These are phyloP conservation scores for Stromatinia cepivora DNA, from an alignment of 2,329 filamentous ascomycete species.

Conservation along the genomic window DNA sequence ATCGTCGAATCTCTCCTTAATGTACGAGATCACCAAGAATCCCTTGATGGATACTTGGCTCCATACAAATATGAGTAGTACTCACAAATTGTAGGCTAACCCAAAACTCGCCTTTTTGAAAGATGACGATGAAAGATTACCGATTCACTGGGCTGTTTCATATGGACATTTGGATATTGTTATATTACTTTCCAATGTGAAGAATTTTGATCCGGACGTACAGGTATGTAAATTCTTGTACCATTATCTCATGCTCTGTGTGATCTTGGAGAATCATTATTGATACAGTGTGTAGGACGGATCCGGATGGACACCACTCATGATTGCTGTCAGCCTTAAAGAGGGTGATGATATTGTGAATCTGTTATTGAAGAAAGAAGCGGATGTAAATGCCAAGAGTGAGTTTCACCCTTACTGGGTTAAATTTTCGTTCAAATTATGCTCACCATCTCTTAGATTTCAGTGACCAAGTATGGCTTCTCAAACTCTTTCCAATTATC, in stretches of 20 bases:
- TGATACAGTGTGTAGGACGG: constrained; percentile 55
- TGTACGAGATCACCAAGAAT: constrained; percentile 47
- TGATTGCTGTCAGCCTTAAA: constrained; percentile 76
- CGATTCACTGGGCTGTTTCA: constrained; percentile 92
- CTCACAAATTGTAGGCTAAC: constrained; percentile 59
- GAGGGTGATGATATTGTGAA: constrained; percentile 69
- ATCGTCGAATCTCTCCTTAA: constrained; percentile 74
- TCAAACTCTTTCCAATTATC: constrained; percentile 7
- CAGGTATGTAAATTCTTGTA: constrained; percentile 53
- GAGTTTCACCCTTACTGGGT: constrained; percentile 29
- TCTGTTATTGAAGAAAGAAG: constrained; percentile 66
- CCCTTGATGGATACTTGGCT: neutral
- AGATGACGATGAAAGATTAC: constrained; percentile 85
- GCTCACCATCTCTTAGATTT: constrained; percentile 50
- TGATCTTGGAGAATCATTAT: neutral
- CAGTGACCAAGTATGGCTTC: constrained; percentile 58
- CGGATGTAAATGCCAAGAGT: constrained; percentile 75
- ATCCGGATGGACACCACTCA: constrained; percentile 79
- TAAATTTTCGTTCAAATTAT: neutral
- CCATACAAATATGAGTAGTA: constrained; percentile 12
- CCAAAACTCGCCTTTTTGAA: constrained; percentile 69
- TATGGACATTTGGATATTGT: constrained; percentile 78
- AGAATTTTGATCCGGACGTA: constrained; percentile 80
- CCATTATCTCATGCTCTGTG: neutral
- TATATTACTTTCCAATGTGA: constrained; percentile 66